Evolutionary conservation across 75 land plant genomes (phyloP), one percentile per base, ranked within the genome.

Genomic region (Adiantum capillusveneris): DNA sequence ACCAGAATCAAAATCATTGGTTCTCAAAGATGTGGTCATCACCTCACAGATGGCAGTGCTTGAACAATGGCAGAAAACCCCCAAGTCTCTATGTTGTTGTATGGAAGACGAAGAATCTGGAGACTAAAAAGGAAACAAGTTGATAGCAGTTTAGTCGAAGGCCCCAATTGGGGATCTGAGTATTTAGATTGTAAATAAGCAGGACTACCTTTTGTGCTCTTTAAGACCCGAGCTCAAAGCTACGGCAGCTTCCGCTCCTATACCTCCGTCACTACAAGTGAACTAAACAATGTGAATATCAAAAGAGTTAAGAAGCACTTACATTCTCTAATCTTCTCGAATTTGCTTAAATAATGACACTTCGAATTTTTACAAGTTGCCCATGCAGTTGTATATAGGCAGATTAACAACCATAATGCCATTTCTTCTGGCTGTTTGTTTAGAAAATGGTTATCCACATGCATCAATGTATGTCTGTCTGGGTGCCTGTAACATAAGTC

Each of bases 21-120:
- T 19, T 17, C 16, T 56, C 29, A 13, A 62, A 19, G 55, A 62
- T 53, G 44, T 20, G 41, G 12, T 18, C 64, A 53, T 30, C 52
- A 70, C 73, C 59, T 70, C 24, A 59, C 60, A 64, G 31, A 29
- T 56, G 25, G 59, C 19, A 70, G 69, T 27, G 57, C 34, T 21
- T 30, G 36, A 2, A 52, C 46, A 34, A 70, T 64, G 25, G 73
- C 73, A 25, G 73, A 31, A 45, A 56, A 70, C 7, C 73, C 73
- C 55, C 21, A 45, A 30, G 73, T 64, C 26, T 45, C 29, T 56
- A 70, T 70, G n/a, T 25, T 16, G 41, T 70, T 70, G 27, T 64
- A 64, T 21, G 70, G 49, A 14, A 64, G 9, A 16, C 60, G 46
- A 41, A 70, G 59, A 25, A 70, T 70, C 73, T 70, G 73, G 29